Conservation (phyloP, 2,329 filamentous ascomycete species). For the Coleophoma crateriformis region DNA sequence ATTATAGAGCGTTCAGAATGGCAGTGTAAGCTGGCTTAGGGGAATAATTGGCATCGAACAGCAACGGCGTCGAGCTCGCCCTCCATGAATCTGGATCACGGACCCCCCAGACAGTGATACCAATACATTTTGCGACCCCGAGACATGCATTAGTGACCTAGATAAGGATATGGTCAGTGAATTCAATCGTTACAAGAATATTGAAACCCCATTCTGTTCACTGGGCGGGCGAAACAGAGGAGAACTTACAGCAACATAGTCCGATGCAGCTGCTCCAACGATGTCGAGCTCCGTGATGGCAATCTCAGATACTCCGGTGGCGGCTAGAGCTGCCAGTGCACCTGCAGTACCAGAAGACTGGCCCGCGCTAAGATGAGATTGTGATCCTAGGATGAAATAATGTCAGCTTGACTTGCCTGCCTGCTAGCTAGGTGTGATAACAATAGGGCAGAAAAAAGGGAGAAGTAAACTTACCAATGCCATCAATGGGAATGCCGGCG, state of each 20-base stretch:
- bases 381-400: slow-evolving; percentile 25
- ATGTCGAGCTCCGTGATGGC: slow-evolving; percentile 59
- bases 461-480: slow-evolving; percentile 36
- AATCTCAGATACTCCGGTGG: slow-evolving; percentile 45
- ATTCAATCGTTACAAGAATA: no score
- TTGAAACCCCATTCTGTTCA: not conserved
- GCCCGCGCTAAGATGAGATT: slow-evolving; percentile 12
- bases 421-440: no score
- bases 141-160: slow-evolving; percentile 21
- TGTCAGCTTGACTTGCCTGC: not conserved
- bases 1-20: slow-evolving; percentile 14
- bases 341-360: slow-evolving; percentile 5
- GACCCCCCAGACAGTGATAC: slow-evolving; percentile 27
- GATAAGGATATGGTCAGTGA: no score
- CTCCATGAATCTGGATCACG: slow-evolving; percentile 44
- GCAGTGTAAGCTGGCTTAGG: slow-evolving; percentile 47
- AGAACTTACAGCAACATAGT: slow-evolving; percentile 31
- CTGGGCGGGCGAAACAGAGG: slow-evolving; percentile 21
- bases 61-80: slow-evolving; percentile 40
- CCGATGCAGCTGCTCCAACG: slow-evolving; percentile 18
- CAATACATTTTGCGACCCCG: slow-evolving; percentile 24
- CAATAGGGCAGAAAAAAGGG: no score
- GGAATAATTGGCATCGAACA: slow-evolving; percentile 46
- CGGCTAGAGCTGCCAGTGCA: slow-evolving; percentile 31
- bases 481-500: slow-evolving; percentile 58